Conservation (phyloP, 2,329 filamentous ascomycete species). For the Colletotrichum camelliae region DNA sequence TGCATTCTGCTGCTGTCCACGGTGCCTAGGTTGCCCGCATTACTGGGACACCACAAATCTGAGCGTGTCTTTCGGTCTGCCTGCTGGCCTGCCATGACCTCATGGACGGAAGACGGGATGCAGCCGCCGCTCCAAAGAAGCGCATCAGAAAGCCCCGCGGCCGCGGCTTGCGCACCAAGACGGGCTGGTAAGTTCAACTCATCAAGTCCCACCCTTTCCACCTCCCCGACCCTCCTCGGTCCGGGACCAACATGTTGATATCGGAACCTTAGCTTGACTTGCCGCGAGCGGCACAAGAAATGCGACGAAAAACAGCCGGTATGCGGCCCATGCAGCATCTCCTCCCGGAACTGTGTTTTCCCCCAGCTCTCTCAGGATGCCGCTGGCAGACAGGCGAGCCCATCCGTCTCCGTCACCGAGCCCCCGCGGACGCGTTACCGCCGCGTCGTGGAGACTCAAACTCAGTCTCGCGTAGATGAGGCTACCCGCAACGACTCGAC, state of each 20-base stretch:
- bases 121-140: constrained; percentile 18
- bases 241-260: neutral
- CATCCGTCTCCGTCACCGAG: neutral
- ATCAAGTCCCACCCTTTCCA: neutral
- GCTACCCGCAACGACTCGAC: neutral
- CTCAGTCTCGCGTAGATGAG: neutral
- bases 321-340: constrained; percentile 28
- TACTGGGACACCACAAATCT: neutral
- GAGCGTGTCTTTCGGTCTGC: neutral
- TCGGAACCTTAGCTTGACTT: constrained; percentile 39
- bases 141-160: constrained; percentile 42
- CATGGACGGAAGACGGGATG: constrained; percentile 10
- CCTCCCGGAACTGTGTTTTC: constrained; percentile 27
- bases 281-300: constrained; percentile 53
- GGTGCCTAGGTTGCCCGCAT: neutral
- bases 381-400: neutral
- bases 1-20: neutral
- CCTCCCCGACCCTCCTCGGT: neutral
- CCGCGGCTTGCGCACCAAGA: constrained; percentile 47
- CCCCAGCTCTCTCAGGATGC: neutral
- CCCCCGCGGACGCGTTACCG: neutral
- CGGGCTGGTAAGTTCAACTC: constrained; percentile 38
- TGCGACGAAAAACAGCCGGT: constrained; percentile 48
- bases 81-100: constrained; percentile 11
- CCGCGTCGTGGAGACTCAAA: neutral